Conservation (phyloP, 257 asterid species). For the Mitragyna speciosa region DNA sequence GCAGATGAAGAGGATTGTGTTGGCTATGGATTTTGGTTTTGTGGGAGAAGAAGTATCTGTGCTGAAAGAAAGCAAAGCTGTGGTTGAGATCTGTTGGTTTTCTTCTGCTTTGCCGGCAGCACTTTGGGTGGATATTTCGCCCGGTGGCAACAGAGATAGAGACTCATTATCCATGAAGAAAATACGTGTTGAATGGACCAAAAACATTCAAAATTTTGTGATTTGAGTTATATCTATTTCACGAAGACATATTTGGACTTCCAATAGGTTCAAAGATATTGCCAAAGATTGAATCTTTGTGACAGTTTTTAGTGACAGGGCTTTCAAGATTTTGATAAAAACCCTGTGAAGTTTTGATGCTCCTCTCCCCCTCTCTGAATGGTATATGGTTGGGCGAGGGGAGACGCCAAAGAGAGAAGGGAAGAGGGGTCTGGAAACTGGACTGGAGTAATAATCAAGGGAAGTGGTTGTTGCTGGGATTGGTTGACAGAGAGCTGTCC, state of each 20-base stretch:
- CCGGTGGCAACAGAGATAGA: conserved; percentile 26
- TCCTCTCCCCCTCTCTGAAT: neutral
- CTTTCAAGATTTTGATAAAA: neutral
- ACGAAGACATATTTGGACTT: too few relatives aligned
- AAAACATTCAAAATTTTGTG: too few relatives aligned
- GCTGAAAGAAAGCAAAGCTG: conserved; percentile 39
- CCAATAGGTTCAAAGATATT: neutral
- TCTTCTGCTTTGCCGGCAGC: conserved; percentile 27
- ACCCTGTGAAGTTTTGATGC: neutral
- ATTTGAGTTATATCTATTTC: too few relatives aligned
- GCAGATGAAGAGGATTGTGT: conserved; percentile 28
- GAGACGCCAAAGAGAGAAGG: neutral
- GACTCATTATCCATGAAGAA: conserved; percentile 47
- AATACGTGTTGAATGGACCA: neutral
- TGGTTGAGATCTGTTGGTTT: conserved; percentile 37
- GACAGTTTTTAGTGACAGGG: neutral
- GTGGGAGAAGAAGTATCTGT: conserved; percentile 30
- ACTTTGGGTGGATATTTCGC: conserved; percentile 15
- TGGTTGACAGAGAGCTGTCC: conserved; percentile 12
- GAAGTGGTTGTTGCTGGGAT: neutral
- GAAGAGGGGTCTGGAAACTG: neutral
- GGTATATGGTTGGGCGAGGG: too few relatives aligned
- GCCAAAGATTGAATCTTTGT: neutral
- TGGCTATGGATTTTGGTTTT: conserved; percentile 12
- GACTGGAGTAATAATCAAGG: conserved; percentile 7